Conservation (phyloP, 1,139 yeast species). For the Diutina neorugosa region DNA sequence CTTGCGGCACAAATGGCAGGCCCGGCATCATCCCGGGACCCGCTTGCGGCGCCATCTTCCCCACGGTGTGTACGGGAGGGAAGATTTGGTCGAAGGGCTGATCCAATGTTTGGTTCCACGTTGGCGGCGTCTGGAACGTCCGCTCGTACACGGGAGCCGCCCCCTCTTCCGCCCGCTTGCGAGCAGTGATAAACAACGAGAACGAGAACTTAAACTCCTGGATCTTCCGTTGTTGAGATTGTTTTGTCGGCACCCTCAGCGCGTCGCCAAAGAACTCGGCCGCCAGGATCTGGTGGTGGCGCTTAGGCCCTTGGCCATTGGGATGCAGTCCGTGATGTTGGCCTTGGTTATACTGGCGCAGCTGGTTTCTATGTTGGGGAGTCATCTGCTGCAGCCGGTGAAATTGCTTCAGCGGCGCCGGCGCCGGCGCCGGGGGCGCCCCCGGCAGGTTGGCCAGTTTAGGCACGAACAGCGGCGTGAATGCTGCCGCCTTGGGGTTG, state of each 20-base stretch:
- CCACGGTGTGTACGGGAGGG: conserved; percentile 5
- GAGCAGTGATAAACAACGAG: conserved; percentile 41
- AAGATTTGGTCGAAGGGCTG: conserved; percentile 38
- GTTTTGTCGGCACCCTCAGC: conserved; percentile 35
- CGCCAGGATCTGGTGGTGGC: conserved; percentile 31
- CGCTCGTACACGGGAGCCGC: conserved; percentile 31
- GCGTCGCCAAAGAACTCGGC: conserved; percentile 39
- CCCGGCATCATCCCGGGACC: conserved; percentile 9
- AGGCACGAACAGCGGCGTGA: conserved; percentile 1
- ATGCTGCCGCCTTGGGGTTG: conserved; percentile 2
- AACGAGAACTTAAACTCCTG: conserved; percentile 35
- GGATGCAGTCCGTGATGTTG: background rate
- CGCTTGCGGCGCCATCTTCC: conserved; percentile 13
- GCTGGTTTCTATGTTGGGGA: background rate
- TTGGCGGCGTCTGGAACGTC: conserved; percentile 68
- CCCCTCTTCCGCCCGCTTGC: conserved; percentile 19
- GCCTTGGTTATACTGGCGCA: background rate
- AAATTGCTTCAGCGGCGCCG: conserved; percentile 2
- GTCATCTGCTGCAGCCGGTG: background rate
- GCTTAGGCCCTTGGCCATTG: conserved; percentile 11
- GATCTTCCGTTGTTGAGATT: conserved; percentile 22
- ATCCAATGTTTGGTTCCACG: conserved; percentile 58
- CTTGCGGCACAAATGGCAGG: conserved; percentile 9
- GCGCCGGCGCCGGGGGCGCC: background rate
- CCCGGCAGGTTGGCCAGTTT: background rate